Evolutionary conservation across 129 eudicot genomes (phyloP), one percentile per base, ranked within the genome.

Genomic region (Scalesia atractyloides): DNA sequence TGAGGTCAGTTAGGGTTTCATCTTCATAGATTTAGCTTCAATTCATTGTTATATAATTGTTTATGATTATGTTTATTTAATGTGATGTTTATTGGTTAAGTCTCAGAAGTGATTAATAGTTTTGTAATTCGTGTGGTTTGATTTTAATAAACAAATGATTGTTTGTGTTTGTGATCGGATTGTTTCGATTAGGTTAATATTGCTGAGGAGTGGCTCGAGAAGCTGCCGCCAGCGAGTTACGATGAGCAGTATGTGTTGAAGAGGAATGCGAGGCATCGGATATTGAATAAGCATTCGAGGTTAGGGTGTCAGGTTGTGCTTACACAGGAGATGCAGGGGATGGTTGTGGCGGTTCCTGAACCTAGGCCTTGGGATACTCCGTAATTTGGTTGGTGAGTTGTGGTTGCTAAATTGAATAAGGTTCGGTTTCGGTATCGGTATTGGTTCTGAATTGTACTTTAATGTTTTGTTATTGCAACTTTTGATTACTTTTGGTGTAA

Each of bases 281-380:
- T 83, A 13, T 26, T 91, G 83, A 95, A 95, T 72, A 84, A 90
- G 77, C 97, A 95, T 17, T 75, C 99, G 22, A 81, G 99, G 92
- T 68, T 91, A 48, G 97, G 96, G 0, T 95, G 99, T 50, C 99
- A 95, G 90, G 97, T 95, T 72, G 86, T 91, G 10, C 81, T 95
- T 7, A 56, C 87, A 2, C 84, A 65, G 77, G 97, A 91, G 68
- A 79, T 88, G 73, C 96, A 95, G 47, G 97, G 99, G 51, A 95
- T 95, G 97, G 96, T 95, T 65, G 99, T 95, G 16, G 99, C 97
- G 5, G 89, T 95, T 4, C 97, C 99, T 4, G 99, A 91, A 79
- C 69, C 96, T 1, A 95, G 88, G 86, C 88, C 97, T 0, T 95
- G 99, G 99, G 99, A 95, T 48, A 95, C 81, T 54, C 97, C 97